These are phyloP conservation scores for Lagenaria siceraria DNA, from an alignment of 306 rosid genomes.

Conservation along the genomic window DNA sequence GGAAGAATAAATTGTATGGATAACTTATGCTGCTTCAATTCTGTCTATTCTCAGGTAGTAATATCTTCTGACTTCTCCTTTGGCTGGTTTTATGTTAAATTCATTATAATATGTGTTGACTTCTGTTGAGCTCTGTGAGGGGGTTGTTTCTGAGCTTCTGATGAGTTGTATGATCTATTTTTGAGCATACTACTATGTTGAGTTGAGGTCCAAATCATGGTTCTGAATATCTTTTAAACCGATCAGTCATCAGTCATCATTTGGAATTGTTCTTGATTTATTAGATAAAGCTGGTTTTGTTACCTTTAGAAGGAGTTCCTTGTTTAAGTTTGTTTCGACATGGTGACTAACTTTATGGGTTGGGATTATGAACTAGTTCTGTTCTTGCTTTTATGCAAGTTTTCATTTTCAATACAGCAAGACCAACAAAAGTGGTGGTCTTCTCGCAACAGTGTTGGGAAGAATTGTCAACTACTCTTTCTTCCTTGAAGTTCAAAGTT, in stretches of 20 bases:
- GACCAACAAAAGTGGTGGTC: background rate
- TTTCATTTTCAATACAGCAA: background rate
- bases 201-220: background rate
- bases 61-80: slow-evolving; percentile 7
- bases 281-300: background rate
- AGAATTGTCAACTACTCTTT: background rate
- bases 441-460: background rate
- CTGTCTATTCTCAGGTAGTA: slow-evolving; percentile 50
- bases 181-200: background rate
- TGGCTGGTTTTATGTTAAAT: background rate
- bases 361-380: background rate
- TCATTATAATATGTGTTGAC: background rate
- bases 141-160: background rate
- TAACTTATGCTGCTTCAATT: slow-evolving; percentile 64
- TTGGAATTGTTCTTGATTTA: background rate
- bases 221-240: background rate
- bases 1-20: slow-evolving; percentile 52
- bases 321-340: background rate
- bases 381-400: background rate
- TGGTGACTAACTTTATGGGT: background rate
- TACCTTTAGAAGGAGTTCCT: background rate
- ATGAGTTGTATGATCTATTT: background rate
- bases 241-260: background rate
- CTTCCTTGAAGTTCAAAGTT: background rate
- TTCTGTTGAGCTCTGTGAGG: background rate